These are phyloP conservation scores for Barnettozyma vustinii DNA, from an alignment of 805 yeast genomes.

Conservation along the genomic window DNA sequence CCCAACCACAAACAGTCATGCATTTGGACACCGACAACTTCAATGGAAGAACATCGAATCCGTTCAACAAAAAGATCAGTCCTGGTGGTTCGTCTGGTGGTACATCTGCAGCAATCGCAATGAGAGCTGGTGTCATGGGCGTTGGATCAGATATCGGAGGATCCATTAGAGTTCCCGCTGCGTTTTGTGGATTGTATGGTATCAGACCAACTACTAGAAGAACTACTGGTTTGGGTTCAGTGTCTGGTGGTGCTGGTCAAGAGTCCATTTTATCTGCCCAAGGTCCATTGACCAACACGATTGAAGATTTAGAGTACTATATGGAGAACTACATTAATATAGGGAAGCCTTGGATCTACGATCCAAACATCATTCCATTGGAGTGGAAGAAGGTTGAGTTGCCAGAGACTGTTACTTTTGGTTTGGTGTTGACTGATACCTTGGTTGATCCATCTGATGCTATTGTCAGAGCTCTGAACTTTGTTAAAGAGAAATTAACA, in stretches of 20 bases:
- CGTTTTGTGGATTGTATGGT: constrained; percentile 55
- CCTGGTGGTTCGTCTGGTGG: constrained; percentile 75
- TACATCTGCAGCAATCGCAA: constrained; percentile 57
- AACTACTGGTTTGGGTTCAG: constrained; percentile 21
- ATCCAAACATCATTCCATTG: constrained; percentile 31
- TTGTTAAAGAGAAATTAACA: constrained; percentile 45
- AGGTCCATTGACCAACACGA: constrained; percentile 62
- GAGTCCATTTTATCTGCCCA: constrained; percentile 63
- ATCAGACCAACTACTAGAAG: constrained; percentile 58
- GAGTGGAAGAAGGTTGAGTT: constrained; percentile 33
- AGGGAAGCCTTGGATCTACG: constrained; percentile 61
- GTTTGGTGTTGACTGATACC: constrained; percentile 60
- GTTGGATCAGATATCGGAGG: constrained; percentile 73
- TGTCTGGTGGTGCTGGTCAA: constrained; percentile 28
- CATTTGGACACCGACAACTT: constrained; percentile 58
- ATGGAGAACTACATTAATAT: constrained; percentile 48
- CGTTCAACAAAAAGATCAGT: constrained; percentile 50
- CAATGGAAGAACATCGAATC: constrained; percentile 56
- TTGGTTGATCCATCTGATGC: constrained; percentile 64
- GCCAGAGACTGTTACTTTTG: constrained; percentile 47
- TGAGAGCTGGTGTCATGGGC: constrained; percentile 56
- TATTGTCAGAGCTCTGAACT: constrained; percentile 47
- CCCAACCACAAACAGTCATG: constrained; percentile 68
- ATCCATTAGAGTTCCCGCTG: constrained; percentile 63
- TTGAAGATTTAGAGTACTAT: constrained; percentile 64